Evolutionary conservation across 192 early-diverging fungal species (phyloP).

Genomic region (Pilobolus umbonatus): DNA sequence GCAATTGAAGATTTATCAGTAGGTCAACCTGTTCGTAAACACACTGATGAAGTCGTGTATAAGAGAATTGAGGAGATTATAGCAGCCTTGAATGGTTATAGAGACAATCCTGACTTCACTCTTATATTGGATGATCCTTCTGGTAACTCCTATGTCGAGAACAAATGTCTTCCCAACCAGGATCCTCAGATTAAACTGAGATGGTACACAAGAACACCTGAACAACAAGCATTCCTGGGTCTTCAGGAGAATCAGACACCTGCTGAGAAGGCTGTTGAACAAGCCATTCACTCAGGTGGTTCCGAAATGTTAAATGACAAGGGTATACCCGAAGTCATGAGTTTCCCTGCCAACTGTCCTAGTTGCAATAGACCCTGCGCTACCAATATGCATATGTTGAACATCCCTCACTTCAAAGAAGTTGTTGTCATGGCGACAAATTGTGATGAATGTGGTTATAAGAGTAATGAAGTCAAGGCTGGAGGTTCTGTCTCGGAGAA

Average conservation of each 20-base stretch:
- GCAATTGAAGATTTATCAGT: constrained; percentile 76
- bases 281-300: constrained; percentile 29
- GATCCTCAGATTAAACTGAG: constrained; percentile 72
- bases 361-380: constrained; percentile 66
- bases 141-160: constrained; percentile 91
- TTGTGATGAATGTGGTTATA: constrained; percentile 90
- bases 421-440: constrained; percentile 93
- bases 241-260: constrained; percentile 54
- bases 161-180: constrained; percentile 62
- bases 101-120: constrained; percentile 61
- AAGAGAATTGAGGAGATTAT: constrained; percentile 71
- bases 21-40: constrained; percentile 78
- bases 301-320: constrained; percentile 13
- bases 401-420: constrained; percentile 95
- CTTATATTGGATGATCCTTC: constrained; percentile 84
- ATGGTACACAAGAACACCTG: constrained; percentile 67
- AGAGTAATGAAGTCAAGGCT: constrained; percentile 95
- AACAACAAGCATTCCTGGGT: constrained; percentile 77
- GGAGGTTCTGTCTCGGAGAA: constrained; percentile 77
- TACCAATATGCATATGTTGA: constrained; percentile 86
- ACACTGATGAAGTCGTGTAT: constrained; percentile 59
- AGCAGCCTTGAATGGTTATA: constrained; percentile 53
- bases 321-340: constrained; percentile 60
- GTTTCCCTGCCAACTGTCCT: constrained; percentile 84
- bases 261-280: constrained; percentile 18